Percentiles rank a stretch among this genome's conserved stretches.
Conservation (phyloP, 257 asterid genomes). For the Oldenlandia corymbosa region DNA sequence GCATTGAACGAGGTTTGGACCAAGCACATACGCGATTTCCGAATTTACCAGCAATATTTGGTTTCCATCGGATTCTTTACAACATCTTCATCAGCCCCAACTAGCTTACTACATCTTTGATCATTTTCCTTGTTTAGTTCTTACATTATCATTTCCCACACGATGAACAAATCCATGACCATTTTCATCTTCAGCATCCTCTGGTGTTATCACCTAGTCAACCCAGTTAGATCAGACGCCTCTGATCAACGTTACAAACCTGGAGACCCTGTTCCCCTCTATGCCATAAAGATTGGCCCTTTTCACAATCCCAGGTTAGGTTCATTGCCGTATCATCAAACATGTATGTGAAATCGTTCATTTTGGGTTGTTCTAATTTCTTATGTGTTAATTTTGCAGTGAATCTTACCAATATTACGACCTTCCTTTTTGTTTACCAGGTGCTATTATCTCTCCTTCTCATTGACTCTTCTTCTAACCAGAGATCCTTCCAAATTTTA, state of each 20-base stretch:
- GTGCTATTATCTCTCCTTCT: constrained; percentile 20
- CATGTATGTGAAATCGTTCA: neutral
- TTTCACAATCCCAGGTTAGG: constrained; percentile 25
- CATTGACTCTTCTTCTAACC: neutral
- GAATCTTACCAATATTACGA: constrained; percentile 74
- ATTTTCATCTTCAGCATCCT: neutral
- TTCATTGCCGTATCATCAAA: neutral
- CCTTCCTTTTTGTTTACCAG: constrained; percentile 71
- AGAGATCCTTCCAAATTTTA: neutral
- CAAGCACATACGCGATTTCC: too few species aligned
- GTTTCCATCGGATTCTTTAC: too few species aligned
- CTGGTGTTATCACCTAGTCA: neutral
- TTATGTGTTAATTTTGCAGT: constrained; percentile 26
- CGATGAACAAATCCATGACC: neutral
- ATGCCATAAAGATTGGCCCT: constrained; percentile 29
- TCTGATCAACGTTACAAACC: constrained; percentile 20
- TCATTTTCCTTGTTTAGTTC: too few species aligned
- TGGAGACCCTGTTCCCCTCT: constrained; percentile 26
- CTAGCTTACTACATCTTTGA: too few species aligned
- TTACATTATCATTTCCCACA: too few species aligned
- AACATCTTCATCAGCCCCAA: too few species aligned
- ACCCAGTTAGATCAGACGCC: constrained; percentile 18
- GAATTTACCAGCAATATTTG: too few species aligned
- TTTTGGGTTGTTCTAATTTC: neutral
- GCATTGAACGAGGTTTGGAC: too few species aligned